Base-by-base conservation (phyloP, 1,139 yeast genomes). In the Kodamaea arcana region DNA sequence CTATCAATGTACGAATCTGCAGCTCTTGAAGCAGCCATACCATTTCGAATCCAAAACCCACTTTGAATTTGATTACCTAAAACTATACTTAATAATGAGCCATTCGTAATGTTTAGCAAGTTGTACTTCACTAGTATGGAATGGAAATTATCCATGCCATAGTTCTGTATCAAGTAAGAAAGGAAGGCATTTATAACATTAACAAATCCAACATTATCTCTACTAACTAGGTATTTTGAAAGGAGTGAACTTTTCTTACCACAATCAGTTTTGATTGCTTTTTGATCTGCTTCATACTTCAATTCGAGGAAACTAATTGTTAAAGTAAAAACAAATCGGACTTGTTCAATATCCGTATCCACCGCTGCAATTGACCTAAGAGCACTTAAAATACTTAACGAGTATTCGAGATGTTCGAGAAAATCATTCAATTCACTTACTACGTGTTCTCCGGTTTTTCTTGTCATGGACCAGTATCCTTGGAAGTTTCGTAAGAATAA, bases 21-120 rank as follows among this genome's bases (percentile, higher is more conserved):
- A 46, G 75, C 80, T 31, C 71, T 65, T 3, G 76, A 56, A 2
- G 72, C 73, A 6, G 75, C 61, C 31, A 63, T 48, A 11, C 86
- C 86, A 54, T 92, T 92, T 54, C 97, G 74, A 3, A 92, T 85
- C 97, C 97, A 92, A 41, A 83, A 75, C 0, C 95, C 95, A 2
- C 77, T 70, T 30, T 78, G 76, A 12, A 88, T 78, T 53, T 92
- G 97, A 0, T 90, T 69, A 7, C 82, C 68, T 15, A 85, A 60
- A 0, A 84, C 94, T 8, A 80, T 62, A 15, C 81, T 69, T 49
- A 84, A 65, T 32, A 83, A 57, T 0, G 84, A 69, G 30, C 69
- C 59, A 50, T 80, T 87, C 0, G 83, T 65, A 14, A 78, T 60
- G 3, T 54, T 52, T 35, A 71, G 46, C 39, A 73, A 68, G 15